Evolutionary conservation across 768 basidiomycete species (phyloP).

Genomic region (Boletus vinaceobasis): DNA sequence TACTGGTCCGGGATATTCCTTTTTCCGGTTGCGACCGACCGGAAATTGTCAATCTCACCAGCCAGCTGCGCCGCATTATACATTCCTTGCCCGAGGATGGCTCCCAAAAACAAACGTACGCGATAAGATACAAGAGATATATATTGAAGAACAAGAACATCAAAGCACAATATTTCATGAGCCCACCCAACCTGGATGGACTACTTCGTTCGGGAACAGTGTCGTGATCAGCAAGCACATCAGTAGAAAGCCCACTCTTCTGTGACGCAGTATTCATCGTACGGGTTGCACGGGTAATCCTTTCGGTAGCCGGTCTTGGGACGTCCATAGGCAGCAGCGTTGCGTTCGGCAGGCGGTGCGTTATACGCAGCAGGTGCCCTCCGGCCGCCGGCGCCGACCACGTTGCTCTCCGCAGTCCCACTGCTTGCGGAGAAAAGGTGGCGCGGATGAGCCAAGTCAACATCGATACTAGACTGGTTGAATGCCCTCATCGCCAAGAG

Average conservation of each 20-base stretch:
- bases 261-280: constrained; percentile 64
- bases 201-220: background rate
- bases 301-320: constrained; percentile 32
- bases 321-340: constrained; percentile 28
- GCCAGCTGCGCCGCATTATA: background rate
- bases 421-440: constrained; percentile 33
- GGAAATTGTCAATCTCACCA: background rate
- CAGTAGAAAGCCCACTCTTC: constrained; percentile 63
- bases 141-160: constrained; percentile 15
- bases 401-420: constrained; percentile 33
- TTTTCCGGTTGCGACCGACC: constrained; percentile 19
- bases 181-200: background rate
- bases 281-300: constrained; percentile 55
- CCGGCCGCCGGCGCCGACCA: constrained; percentile 32
- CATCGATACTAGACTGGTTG: constrained; percentile 29
- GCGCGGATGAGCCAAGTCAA: constrained; percentile 30
- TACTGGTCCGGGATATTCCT: constrained; percentile 16
- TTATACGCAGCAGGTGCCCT: constrained; percentile 21
- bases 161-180: constrained; percentile 7
- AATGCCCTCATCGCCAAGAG: constrained; percentile 42
- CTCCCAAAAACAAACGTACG: constrained; percentile 1
- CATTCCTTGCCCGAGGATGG: constrained; percentile 19
- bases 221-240: constrained; percentile 7
- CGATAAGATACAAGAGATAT: constrained; percentile 23
- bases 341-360: constrained; percentile 26